Evolutionary conservation across 83 land plant genomes (phyloP), one percentile per base, ranked within the genome.

Genomic region (Picea abies): DNA sequence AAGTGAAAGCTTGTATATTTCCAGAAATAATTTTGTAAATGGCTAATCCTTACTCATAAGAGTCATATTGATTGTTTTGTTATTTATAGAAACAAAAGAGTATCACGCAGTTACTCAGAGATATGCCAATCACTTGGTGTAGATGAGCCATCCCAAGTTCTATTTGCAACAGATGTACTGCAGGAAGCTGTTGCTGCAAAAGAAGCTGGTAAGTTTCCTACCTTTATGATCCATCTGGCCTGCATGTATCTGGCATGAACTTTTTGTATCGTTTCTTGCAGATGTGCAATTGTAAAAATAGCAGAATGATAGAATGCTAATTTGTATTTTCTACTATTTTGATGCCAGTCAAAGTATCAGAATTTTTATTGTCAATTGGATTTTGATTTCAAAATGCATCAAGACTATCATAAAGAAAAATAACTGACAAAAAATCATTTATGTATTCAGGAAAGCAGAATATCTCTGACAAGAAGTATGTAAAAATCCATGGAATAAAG

Each of bases 151-250:
- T 92, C 95, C 2, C 90, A 93, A n/a, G 89, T 96, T 60, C 82
- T 98, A 58, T 98, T 98, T 85, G 91, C 95, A 63, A 98, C 99
- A 10, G 99, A 98, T 89, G 96, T 98, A 66, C 85, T 90, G 79
- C 96, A 93, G 87, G 99, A 98, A 93, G 99, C 99, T 79, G 82
- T 88, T 4, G 99, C 99, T 81, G 99, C 99, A 58, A 93, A 91
- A 79, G 87, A 90, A 52, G 99, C 99, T 87, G 99, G 99, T 98
- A 89, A 72, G 39, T 82, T 62, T 71, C 60, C 19, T 15, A 11
- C 60, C 78, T 35, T 52, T 72, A 25, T 49, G 26, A 16, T 14
- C 52, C 60, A 12, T 76, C 60, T 47, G 22, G 52, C 25, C 29
- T 10, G 79, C 58, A 15, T 49, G 44, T 78, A 19, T 81, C 22